Conservation (phyloP, 2,329 filamentous ascomycete genomes). For the Metarhizium album region DNA sequence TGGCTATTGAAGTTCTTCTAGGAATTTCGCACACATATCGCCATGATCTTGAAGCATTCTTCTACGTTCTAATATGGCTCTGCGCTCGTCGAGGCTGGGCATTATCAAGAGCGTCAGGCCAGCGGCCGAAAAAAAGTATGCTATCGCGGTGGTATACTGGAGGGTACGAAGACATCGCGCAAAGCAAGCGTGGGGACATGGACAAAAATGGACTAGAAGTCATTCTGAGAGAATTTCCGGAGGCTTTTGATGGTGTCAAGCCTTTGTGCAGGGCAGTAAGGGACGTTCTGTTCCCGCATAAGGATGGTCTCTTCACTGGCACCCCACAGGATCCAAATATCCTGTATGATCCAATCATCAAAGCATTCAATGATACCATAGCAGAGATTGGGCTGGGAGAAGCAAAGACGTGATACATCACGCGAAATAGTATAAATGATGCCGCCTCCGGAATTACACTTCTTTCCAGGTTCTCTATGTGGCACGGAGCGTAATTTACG, state of each 20-base stretch:
- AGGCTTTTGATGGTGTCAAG: neutral
- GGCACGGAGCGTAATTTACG: neutral
- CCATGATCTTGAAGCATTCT: neutral
- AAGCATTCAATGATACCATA: neutral
- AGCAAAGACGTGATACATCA: too few species aligned
- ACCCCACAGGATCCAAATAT: conserved; percentile 1
- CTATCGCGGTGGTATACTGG: neutral
- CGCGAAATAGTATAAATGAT: neutral
- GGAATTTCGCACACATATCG: neutral
- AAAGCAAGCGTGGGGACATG: neutral
- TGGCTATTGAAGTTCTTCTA: neutral
- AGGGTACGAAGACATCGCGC: neutral
- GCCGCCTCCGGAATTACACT: neutral
- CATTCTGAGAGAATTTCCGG: conserved; percentile 1
- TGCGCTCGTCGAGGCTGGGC: neutral
- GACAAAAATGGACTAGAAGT: neutral
- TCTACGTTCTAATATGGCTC: neutral
- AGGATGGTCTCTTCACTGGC: conserved; percentile 3
- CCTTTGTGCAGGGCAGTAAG: neutral
- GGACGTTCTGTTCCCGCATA: conserved; percentile 1
- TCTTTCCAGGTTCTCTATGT: neutral
- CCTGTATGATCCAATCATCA: neutral
- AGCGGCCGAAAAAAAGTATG: neutral
- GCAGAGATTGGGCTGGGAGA: neutral
- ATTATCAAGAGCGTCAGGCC: neutral